These are phyloP conservation scores for Isatis tinctoria DNA, from an alignment of 345 rosid species.

Conservation along the genomic window DNA sequence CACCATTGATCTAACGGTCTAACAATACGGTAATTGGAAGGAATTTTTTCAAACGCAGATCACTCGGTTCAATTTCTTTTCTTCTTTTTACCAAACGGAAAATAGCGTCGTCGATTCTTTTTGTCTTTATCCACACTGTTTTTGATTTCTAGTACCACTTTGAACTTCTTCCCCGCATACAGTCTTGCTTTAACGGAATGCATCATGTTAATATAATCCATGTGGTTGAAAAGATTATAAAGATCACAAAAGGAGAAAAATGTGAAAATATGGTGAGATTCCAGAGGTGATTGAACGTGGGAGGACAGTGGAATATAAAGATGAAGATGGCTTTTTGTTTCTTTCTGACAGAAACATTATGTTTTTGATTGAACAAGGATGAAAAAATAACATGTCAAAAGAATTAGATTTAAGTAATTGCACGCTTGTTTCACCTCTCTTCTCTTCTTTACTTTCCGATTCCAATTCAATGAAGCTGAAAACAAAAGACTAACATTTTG, in stretches of 20 bases:
- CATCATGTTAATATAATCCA: not conserved
- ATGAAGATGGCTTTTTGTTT: not conserved
- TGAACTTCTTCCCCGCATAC: not conserved
- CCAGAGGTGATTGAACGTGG: not conserved
- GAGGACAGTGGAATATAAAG: not conserved
- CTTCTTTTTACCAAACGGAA: no score
- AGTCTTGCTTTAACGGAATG: not conserved
- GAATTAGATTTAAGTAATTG: not conserved
- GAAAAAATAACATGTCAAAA: not conserved
- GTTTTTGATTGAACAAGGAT: not conserved
- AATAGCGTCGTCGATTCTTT: no score
- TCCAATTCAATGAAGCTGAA: slow-evolving; percentile 28
- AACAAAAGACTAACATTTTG: not conserved
- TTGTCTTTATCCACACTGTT: no score
- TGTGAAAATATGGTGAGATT: not conserved
- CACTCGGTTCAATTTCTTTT: no score
- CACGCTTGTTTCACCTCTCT: not conserved
- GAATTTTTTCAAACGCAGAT: no score
- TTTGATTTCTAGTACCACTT: no score
- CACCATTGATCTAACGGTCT: not conserved
- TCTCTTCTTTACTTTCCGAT: slow-evolving; percentile 20
- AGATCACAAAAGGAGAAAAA: not conserved
- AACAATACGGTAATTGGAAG: no score
- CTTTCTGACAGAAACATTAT: not conserved
- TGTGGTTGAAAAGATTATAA: no score